These are phyloP conservation scores for Martensiomyces pterosporus DNA, from an alignment of 192 early-diverging fungal species.

Conservation along the genomic window DNA sequence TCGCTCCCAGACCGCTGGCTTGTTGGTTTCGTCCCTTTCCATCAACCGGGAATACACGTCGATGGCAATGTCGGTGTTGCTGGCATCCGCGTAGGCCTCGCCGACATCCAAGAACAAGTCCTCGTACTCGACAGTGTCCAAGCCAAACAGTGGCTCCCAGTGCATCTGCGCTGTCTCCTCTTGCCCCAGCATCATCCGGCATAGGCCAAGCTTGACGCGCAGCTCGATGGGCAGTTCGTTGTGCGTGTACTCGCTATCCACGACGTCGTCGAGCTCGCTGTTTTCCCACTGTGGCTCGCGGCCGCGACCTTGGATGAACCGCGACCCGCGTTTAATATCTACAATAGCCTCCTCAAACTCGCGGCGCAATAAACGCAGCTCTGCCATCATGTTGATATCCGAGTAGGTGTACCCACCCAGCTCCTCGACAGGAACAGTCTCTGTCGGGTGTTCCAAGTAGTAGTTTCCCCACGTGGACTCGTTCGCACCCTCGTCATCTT, in stretches of 20 bases:
- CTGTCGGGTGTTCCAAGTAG: constrained; percentile 12
- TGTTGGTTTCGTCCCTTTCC: constrained; percentile 9
- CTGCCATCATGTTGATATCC: constrained; percentile 83
- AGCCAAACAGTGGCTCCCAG: constrained; percentile 36
- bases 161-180: constrained; percentile 58
- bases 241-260: constrained; percentile 57
- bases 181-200: constrained; percentile 65
- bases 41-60: constrained; percentile 20
- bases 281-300: constrained; percentile 60
- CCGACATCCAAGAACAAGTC: constrained; percentile 38
- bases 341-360: constrained; percentile 72
- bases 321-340: constrained; percentile 65
- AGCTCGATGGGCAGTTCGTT: constrained; percentile 75
- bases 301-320: constrained; percentile 66
- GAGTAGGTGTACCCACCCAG: constrained; percentile 62
- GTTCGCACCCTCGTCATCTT: constrained; percentile 24
- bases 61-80: constrained; percentile 18
- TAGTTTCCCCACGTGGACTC: constrained; percentile 25
- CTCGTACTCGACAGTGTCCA: constrained; percentile 16
- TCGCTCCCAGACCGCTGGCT: constrained; percentile 52
- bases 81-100: constrained; percentile 18
- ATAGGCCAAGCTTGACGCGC: constrained; percentile 80
- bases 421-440: constrained; percentile 44
- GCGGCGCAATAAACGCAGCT: constrained; percentile 74
- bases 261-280: constrained; percentile 46